Conservation (phyloP, 163 green algal genomes). For the Prototheca wickerhamii region DNA sequence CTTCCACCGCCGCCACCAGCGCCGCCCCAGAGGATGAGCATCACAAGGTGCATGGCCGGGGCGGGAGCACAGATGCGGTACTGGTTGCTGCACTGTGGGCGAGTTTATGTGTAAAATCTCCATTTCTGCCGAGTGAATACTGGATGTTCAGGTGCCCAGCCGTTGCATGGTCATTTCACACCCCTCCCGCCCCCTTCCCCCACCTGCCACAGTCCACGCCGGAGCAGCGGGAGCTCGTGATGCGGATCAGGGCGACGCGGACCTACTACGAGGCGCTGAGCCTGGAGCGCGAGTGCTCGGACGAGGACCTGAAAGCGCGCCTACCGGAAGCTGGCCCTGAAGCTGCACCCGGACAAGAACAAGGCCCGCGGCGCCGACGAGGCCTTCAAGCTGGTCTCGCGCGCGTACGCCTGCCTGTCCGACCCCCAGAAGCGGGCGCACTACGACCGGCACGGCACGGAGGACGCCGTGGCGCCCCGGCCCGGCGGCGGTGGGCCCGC, state of each 20-base stretch:
- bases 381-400: slow-evolving; percentile 35
- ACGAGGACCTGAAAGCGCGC: slow-evolving; percentile 44
- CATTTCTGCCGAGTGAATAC: not conserved
- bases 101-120: not conserved
- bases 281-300: slow-evolving; percentile 8
- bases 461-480: slow-evolving; percentile 4
- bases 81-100: not conserved
- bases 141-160: too few relatives aligned
- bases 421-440: slow-evolving; percentile 22
- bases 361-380: slow-evolving; percentile 37
- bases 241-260: slow-evolving; percentile 25
- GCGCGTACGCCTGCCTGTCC: slow-evolving; percentile 29
- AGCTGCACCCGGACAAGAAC: slow-evolving; percentile 65
- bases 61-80: too few relatives aligned
- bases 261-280: slow-evolving; percentile 47
- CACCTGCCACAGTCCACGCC: slow-evolving; percentile 29
- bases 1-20: not conserved
- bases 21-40: slow-evolving; percentile 11
- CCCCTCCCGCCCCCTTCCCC: not conserved
- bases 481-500: slow-evolving; percentile 2
- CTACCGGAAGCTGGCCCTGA: slow-evolving; percentile 56
- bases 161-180: not conserved
- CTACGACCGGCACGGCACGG: slow-evolving; percentile 25
- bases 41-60: slow-evolving; percentile 7
- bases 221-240: slow-evolving; percentile 43